These are phyloP conservation scores for Fusarium xylarioides DNA, from an alignment of 2,329 filamentous ascomycete species.

Conservation along the genomic window DNA sequence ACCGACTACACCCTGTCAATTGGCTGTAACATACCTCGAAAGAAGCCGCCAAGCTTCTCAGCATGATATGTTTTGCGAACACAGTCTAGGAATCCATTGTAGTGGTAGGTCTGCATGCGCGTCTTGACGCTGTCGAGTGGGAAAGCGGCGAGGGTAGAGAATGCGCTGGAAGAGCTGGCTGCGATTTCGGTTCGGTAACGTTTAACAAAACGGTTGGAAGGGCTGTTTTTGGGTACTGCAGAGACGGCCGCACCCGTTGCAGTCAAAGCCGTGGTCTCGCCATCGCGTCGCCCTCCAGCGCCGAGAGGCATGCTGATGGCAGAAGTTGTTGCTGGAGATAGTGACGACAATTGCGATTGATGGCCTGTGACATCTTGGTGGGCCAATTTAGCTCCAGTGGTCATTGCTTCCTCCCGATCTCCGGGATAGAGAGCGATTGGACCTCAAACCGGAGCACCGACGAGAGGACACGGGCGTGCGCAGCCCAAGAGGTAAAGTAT, in stretches of 20 bases:
- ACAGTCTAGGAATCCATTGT: conserved; percentile 77
- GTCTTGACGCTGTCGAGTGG: conserved; percentile 91
- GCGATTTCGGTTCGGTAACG: conserved; percentile 83
- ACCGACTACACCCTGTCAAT: background rate
- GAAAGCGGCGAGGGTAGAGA: conserved; percentile 83
- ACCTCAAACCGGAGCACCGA: conserved; percentile 20
- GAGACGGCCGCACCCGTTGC: conserved; percentile 29
- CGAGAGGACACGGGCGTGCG: background rate
- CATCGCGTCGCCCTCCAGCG: conserved; percentile 44
- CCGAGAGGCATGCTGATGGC: conserved; percentile 41
- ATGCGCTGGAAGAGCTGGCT: conserved; percentile 78
- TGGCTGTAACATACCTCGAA: conserved; percentile 69
- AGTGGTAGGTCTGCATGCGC: conserved; percentile 87
- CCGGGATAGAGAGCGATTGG: conserved; percentile 35
- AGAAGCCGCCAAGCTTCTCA: conserved; percentile 80
- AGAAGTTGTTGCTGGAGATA: conserved; percentile 40
- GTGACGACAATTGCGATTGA: conserved; percentile 42
- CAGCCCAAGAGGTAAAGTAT: conserved; percentile 6
- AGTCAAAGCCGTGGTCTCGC: conserved; percentile 39
- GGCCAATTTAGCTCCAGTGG: conserved; percentile 48
- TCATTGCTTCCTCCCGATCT: conserved; percentile 48
- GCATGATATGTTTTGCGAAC: conserved; percentile 77
- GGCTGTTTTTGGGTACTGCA: conserved; percentile 8
- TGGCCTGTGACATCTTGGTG: conserved; percentile 52
- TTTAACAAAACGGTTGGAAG: conserved; percentile 64